These are phyloP conservation scores for Amniculicola lignicola DNA, from an alignment of 495 filamentous ascomycete genomes.

Conservation along the genomic window DNA sequence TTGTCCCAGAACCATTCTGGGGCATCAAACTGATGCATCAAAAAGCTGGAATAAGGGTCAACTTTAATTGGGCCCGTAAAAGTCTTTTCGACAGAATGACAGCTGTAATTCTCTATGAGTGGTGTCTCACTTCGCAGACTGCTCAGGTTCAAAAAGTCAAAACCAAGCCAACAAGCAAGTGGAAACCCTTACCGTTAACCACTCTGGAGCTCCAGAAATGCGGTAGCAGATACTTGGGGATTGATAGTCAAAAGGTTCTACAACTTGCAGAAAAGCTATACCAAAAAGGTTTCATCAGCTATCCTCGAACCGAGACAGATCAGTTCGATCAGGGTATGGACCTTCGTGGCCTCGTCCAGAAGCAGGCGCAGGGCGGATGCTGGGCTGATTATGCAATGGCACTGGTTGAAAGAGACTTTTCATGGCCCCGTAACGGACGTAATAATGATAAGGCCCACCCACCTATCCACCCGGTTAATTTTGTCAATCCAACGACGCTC, in stretches of 20 bases:
- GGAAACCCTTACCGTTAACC: slow-evolving; percentile 86
- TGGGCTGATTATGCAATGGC: slow-evolving; percentile 82
- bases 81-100: slow-evolving; percentile 83
- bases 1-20: slow-evolving; percentile 91
- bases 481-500: slow-evolving; percentile 59
- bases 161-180: slow-evolving; percentile 87
- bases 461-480: slow-evolving; percentile 89
- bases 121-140: slow-evolving; percentile 70
- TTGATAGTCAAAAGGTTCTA: slow-evolving; percentile 87
- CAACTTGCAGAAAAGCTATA: slow-evolving; percentile 81
- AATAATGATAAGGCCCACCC: slow-evolving; percentile 95
- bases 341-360: slow-evolving; percentile 72
- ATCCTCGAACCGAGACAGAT: slow-evolving; percentile 94
- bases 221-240: slow-evolving; percentile 74
- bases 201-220: slow-evolving; percentile 95
- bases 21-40: slow-evolving; percentile 76
- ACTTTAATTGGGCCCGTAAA: slow-evolving; percentile 77
- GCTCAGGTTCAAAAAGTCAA: slow-evolving; percentile 78
- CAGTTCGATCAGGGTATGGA: slow-evolving; percentile 93
- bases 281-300: slow-evolving; percentile 90
- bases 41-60: slow-evolving; percentile 71
- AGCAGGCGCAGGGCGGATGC: slow-evolving; percentile 66
- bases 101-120: slow-evolving; percentile 76
- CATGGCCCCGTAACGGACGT: slow-evolving; percentile 71
- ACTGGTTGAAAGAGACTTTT: slow-evolving; percentile 74